A percentile compares a stretch with the other conserved stretches of the same genome.
Evolutionary conservation across 2,329 filamentous ascomycete species (phyloP).

Genomic region (Colletotrichum falcatum): DNA sequence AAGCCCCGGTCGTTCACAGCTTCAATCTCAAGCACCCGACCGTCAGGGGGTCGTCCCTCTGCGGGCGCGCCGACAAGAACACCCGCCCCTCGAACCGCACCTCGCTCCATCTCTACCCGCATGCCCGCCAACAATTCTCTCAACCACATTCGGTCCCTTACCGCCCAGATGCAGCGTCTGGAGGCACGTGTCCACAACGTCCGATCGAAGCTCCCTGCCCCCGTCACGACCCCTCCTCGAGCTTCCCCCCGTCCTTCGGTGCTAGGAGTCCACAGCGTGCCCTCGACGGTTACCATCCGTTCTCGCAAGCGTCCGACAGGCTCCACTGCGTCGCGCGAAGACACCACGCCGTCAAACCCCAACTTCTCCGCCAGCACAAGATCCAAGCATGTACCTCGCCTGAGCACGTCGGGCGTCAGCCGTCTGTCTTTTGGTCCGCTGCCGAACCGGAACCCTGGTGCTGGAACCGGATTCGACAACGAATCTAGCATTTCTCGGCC

Average conservation of each 20-base stretch:
- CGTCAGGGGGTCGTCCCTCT: conserved; percentile 53
- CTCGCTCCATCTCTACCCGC: conserved; percentile 60
- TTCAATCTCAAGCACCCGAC: conserved; percentile 51
- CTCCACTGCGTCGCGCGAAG: conserved; percentile 65
- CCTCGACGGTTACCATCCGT: conserved; percentile 72
- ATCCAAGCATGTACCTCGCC: conserved; percentile 66
- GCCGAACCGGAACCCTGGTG: conserved; percentile 65
- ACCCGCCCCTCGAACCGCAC: conserved; percentile 67
- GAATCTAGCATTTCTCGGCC: conserved; percentile 70
- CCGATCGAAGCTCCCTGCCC: conserved; percentile 89
- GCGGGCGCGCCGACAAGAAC: conserved; percentile 58
- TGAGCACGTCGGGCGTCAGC: conserved; percentile 72
- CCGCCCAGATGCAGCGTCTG: conserved; percentile 96
- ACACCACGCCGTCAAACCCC: conserved; percentile 50
- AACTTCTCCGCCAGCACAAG: conserved; percentile 52
- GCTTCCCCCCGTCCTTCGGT: conserved; percentile 75
- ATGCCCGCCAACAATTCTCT: conserved; percentile 77
- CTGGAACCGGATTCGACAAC: conserved; percentile 49
- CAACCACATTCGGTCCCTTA: conserved; percentile 91
- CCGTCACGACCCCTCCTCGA: conserved; percentile 80
- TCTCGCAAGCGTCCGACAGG: conserved; percentile 76
- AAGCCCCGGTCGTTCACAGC: conserved; percentile 58
- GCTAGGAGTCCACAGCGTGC: conserved; percentile 56
- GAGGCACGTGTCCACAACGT: conserved; percentile 93
- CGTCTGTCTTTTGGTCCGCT: conserved; percentile 73